Evolutionary conservation across 208 protist species (phyloP).

Genomic region (Trypanosoma mega): DNA sequence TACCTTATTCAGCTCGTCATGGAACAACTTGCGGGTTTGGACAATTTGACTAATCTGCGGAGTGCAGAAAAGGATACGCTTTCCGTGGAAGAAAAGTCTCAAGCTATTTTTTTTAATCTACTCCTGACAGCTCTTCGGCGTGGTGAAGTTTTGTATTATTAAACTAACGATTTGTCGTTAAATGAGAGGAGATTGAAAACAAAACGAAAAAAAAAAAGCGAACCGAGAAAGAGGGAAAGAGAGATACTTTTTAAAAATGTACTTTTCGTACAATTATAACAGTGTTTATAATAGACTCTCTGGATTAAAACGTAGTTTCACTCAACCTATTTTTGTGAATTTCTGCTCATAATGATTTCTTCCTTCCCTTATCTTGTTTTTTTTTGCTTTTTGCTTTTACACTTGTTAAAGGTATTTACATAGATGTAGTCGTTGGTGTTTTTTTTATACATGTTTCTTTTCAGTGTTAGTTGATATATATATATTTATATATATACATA

Average conservation of each 20-base stretch:
- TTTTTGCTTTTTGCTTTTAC: conserved; percentile 16
- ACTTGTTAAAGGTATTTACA: background rate
- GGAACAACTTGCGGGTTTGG: conserved; percentile 12
- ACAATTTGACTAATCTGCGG: background rate
- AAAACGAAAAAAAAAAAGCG: background rate
- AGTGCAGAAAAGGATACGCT: background rate
- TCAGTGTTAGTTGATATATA: background rate
- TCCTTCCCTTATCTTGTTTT: background rate
- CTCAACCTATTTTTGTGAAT: too few species aligned
- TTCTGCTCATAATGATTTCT: conserved; percentile 1
- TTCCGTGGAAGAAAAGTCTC: conserved; percentile 13
- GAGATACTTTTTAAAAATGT: too few species aligned
- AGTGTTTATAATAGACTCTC: too few species aligned
- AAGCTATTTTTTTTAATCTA: conserved; percentile 14
- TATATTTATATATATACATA: background rate
- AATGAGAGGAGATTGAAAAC: background rate
- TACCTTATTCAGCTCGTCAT: conserved; percentile 21
- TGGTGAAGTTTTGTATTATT: conserved; percentile 26
- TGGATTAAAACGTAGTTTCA: too few species aligned
- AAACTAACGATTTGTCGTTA: too few species aligned
- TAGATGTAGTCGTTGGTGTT: background rate
- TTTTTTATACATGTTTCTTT: background rate
- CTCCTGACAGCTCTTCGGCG: conserved; percentile 14
- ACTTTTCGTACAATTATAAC: too few species aligned
- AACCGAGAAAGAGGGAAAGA: background rate